Percentiles rank a stretch among this genome's conserved stretches.
phyloP scores from a whole-genome alignment of 2,329 filamentous ascomycete species.

The Salinomyces thailandicus region DNA sequence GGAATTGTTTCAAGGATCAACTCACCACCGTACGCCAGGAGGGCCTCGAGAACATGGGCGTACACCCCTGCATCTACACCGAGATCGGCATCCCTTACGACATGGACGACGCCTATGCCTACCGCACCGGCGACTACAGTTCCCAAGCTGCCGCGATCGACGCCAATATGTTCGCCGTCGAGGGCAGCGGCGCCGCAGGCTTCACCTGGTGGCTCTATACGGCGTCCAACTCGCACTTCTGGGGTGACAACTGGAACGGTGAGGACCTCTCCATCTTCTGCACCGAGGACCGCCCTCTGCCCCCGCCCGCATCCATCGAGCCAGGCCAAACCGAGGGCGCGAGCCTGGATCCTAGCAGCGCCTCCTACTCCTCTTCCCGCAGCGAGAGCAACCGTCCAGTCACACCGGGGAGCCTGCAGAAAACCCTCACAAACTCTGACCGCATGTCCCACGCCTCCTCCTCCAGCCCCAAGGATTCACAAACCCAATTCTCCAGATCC shows the following conservation, averaged over 20 bases:
- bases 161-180: slow-evolving; percentile 87
- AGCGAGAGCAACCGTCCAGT: slow-evolving; percentile 47
- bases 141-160: slow-evolving; percentile 89
- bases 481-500: too few species aligned
- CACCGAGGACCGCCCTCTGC: slow-evolving; percentile 60
- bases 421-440: slow-evolving; percentile 52
- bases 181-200: slow-evolving; percentile 72
- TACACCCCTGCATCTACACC: slow-evolving; percentile 79
- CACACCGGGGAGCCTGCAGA: slow-evolving; percentile 65
- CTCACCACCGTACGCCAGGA: slow-evolving; percentile 73
- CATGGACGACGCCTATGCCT: slow-evolving; percentile 94
- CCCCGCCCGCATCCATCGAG: slow-evolving; percentile 31
- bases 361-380: slow-evolving; percentile 45
- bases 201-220: slow-evolving; percentile 87
- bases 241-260: slow-evolving; percentile 94
- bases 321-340: slow-evolving; percentile 28
- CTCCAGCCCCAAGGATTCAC: not conserved
- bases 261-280: slow-evolving; percentile 92
- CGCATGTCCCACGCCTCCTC: slow-evolving; percentile 25
- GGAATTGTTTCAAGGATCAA: slow-evolving; percentile 86
- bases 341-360: slow-evolving; percentile 41
- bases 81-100: slow-evolving; percentile 98
- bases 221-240: slow-evolving; percentile 70
- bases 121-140: slow-evolving; percentile 88
- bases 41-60: slow-evolving; percentile 76